These are phyloP conservation scores for Hericium erinaceus DNA, from an alignment of 768 basidiomycete species.

Conservation along the genomic window DNA sequence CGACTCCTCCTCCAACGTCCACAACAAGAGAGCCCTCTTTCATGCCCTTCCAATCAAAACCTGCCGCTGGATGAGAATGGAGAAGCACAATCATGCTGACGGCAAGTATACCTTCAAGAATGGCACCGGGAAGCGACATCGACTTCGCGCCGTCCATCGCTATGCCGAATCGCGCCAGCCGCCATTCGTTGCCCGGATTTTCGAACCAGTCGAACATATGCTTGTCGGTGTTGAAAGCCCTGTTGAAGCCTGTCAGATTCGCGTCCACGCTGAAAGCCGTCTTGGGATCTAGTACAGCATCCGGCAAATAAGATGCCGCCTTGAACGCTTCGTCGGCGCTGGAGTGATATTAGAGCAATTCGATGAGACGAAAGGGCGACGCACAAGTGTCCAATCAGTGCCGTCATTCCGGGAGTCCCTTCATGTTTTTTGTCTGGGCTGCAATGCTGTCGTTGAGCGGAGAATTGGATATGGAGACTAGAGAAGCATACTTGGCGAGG, in stretches of 20 bases:
- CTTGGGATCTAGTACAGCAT: constrained; percentile 22
- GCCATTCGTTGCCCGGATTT: constrained; percentile 12
- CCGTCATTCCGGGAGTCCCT: constrained; percentile 6
- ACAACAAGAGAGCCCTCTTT: constrained; percentile 43
- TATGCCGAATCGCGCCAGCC: constrained; percentile 21
- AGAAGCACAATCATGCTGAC: neutral
- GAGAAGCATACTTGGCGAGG: neutral
- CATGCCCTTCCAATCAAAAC: constrained; percentile 17
- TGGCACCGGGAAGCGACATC: neutral
- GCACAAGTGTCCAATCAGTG: constrained; percentile 4
- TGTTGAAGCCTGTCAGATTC: constrained; percentile 17
- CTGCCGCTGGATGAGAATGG: neutral
- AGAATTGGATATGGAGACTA: neutral
- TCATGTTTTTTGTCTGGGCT: constrained; percentile 2
- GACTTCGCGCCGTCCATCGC: constrained; percentile 23
- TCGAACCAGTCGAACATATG: constrained; percentile 21
- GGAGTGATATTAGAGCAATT: neutral
- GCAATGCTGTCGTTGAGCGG: neutral
- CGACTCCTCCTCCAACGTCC: constrained; percentile 67
- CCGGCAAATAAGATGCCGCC: constrained; percentile 23
- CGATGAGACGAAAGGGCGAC: neutral
- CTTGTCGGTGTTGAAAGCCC: constrained; percentile 16
- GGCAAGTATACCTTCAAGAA: neutral
- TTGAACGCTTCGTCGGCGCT: constrained; percentile 24
- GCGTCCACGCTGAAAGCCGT: constrained; percentile 21